Conservation (phyloP, 345 rosid genomes). For the Raphanus raphanistrum region DNA sequence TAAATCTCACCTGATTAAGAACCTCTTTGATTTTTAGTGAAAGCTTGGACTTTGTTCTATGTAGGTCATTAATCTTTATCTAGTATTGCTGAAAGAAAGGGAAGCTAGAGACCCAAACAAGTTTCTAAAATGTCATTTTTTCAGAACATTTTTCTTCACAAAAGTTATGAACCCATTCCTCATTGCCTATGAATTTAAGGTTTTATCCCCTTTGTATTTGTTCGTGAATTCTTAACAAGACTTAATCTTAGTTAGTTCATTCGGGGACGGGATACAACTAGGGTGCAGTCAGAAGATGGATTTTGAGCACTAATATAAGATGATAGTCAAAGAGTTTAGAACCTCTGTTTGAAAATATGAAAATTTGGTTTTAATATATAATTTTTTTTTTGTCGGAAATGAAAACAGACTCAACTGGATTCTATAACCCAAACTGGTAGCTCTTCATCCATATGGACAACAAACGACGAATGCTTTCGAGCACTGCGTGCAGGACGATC, state of each 20-base stretch:
- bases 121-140: slow-evolving; percentile 91
- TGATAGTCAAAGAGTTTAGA: too few relatives aligned
- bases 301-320: not conserved
- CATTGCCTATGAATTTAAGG: slow-evolving; percentile 21
- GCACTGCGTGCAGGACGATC: too few relatives aligned
- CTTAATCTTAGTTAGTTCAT: slow-evolving; percentile 46
- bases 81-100: slow-evolving; percentile 88
- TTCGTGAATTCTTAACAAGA: slow-evolving; percentile 13
- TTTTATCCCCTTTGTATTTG: not conserved
- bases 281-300: slow-evolving; percentile 64
- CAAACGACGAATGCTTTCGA: too few relatives aligned
- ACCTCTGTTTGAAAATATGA: too few relatives aligned
- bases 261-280: slow-evolving; percentile 61
- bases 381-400: too few relatives aligned
- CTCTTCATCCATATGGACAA: too few relatives aligned
- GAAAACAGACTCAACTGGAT: too few relatives aligned
- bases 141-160: slow-evolving; percentile 88
- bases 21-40: slow-evolving; percentile 10
- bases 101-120: slow-evolving; percentile 84
- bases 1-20: not conserved
- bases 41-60: slow-evolving; percentile 28
- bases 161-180: slow-evolving; percentile 52
- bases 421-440: too few relatives aligned
- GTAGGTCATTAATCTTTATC: slow-evolving; percentile 84
- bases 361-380: too few relatives aligned